Percentiles rank a stretch among this genome's conserved stretches.
Evolutionary conservation across 768 basidiomycete genomes (phyloP).

Genomic region (Dioszegia crocea): DNA sequence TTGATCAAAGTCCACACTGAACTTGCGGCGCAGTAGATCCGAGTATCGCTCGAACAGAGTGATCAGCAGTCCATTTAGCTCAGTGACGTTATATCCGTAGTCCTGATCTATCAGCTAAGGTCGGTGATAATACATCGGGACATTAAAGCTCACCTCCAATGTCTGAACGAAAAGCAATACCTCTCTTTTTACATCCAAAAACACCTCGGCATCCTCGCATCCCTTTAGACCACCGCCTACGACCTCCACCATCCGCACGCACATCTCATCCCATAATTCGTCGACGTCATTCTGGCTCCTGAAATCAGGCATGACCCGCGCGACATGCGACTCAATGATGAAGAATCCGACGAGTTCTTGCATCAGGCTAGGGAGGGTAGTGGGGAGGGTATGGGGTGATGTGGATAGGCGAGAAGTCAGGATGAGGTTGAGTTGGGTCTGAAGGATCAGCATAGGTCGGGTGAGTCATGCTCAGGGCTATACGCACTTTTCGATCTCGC

Average conservation of each 20-base stretch:
- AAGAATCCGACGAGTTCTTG: conserved; percentile 97
- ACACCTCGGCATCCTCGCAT: conserved; percentile 75
- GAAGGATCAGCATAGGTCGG: neutral
- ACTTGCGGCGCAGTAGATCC: conserved; percentile 72
- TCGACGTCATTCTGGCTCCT: conserved; percentile 88
- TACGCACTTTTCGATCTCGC: conserved; percentile 80
- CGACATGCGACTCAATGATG: conserved; percentile 88
- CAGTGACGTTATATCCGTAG: conserved; percentile 77
- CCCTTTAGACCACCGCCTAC: conserved; percentile 68
- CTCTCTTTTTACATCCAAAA: conserved; percentile 75
- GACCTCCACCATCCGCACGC: conserved; percentile 65
- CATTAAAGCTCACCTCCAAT: conserved; percentile 64
- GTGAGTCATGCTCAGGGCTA: neutral
- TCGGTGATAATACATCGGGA: neutral
- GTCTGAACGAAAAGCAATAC: conserved; percentile 84
- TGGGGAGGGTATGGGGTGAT: conserved; percentile 43
- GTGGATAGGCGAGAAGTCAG: conserved; percentile 56
- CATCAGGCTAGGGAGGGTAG: conserved; percentile 66
- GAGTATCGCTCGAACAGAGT: conserved; percentile 87
- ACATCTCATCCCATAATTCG: conserved; percentile 87
- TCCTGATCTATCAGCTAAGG: conserved; percentile 57
- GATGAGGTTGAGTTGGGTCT: conserved; percentile 97
- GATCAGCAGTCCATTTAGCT: conserved; percentile 77
- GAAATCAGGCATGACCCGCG: conserved; percentile 81
- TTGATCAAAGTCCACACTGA: conserved; percentile 71